phyloP scores from a whole-genome alignment of 129 eudicot genomes.

The Tagetes patula region DNA sequence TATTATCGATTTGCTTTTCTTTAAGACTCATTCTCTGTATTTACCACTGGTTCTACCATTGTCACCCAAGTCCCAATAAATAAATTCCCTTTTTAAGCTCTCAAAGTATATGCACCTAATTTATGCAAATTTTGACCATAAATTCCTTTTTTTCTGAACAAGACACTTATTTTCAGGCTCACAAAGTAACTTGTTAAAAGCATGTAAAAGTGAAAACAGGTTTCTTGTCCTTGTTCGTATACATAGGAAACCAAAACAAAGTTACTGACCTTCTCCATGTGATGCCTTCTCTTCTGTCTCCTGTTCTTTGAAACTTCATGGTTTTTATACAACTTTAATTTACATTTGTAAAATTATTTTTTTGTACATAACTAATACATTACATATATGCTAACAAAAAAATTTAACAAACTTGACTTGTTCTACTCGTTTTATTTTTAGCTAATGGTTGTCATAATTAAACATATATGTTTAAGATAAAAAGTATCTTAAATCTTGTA shows the following conservation, averaged over 20 bases:
- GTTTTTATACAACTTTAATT: neutral
- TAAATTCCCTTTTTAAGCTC: too few species aligned
- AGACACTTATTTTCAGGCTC: conserved; percentile 10
- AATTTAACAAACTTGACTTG: neutral
- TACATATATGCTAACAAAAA: too few species aligned
- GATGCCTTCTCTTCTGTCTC: neutral
- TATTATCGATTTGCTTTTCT: too few species aligned
- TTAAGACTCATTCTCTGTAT: too few species aligned
- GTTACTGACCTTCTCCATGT: conserved; percentile 24
- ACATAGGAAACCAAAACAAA: conserved; percentile 9
- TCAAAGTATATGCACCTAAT: too few species aligned
- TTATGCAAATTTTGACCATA: neutral
- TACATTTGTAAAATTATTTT: neutral
- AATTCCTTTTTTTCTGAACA: neutral
- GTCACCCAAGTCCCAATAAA: too few species aligned
- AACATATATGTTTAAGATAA: too few species aligned
- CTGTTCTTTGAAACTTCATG: neutral
- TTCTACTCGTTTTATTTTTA: neutral
- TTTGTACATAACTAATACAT: neutral
- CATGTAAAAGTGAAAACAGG: conserved; percentile 17
- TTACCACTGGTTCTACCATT: too few species aligned
- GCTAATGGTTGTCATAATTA: neutral
- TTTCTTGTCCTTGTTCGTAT: conserved; percentile 11
- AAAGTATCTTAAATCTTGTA: too few species aligned
- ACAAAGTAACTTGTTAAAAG: neutral